Base-by-base conservation (phyloP, 2,329 filamentous ascomycete species). In the Pezicula neosporulosa region DNA sequence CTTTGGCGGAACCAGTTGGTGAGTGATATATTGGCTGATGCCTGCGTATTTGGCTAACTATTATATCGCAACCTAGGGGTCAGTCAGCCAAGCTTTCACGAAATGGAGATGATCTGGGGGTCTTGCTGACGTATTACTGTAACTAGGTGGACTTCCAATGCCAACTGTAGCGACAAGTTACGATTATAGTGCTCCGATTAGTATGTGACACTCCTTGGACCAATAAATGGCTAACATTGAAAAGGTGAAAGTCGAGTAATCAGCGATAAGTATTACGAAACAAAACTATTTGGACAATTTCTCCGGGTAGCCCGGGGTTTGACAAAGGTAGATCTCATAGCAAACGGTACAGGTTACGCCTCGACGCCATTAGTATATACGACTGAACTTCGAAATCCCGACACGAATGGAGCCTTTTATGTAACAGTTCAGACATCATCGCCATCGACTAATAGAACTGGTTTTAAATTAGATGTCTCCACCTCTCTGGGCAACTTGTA, bases 1-100 rank as follows among this genome's bases (percentile, higher is more conserved):
- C 47, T 86, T 77, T 48, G 83, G 83, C 4, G 83, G 83, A 2
- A 86, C 83, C 0, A 84, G 80, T 55, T 85, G 81, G 81, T 57
- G 48, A 33, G 49, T 13, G 24, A 24, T 24, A 24, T 24, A 24
- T 24, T 24, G 24, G 24, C 24, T 24, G 6, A 24, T 24, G 24
- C 24, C 24, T 6, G 24, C 7, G 24, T 24, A 24, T 24, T 24
- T 24, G 7, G 24, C 24, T 24, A 24, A 24, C 24, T 24, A 6
- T 24, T 24, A 24, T 24, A 24, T 24, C 24, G 7, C 24, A 24
- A 24, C 24, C 6, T 4, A 24, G 24, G 24, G 24, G 24, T 24
- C 7, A 24, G 24, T 24, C 24, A 6, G 24, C 13, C 30, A 35
- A 21, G 44, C 27, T 44, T 19, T 24, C 39, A 43, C 19, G 7